Conservation (phyloP, 306 rosid species). For the Pueraria montana region DNA sequence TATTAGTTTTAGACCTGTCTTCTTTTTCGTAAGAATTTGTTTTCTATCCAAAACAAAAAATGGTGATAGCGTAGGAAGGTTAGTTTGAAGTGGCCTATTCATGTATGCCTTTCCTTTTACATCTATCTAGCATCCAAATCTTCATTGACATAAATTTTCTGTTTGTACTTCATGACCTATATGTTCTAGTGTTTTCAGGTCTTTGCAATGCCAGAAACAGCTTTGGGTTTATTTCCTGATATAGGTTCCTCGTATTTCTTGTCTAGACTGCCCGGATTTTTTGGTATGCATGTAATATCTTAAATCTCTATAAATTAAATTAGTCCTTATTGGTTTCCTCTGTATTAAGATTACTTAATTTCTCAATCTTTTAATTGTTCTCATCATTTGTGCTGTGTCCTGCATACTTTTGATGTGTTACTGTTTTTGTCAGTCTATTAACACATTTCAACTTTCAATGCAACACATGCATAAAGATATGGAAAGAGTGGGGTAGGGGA, state of each 20-base stretch:
- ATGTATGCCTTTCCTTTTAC: slow-evolving; percentile 6
- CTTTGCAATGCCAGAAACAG: slow-evolving; percentile 98
- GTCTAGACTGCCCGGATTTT: slow-evolving; percentile 93
- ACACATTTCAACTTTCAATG: slow-evolving; percentile 2
- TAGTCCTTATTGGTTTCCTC: slow-evolving; percentile 14
- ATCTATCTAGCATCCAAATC: slow-evolving; percentile 22
- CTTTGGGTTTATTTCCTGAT: slow-evolving; percentile 96
- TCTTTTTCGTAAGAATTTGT: neutral
- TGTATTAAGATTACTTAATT: slow-evolving; percentile 10
- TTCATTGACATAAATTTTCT: slow-evolving; percentile 25
- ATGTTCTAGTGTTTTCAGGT: slow-evolving; percentile 66
- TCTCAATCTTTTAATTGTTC: slow-evolving; percentile 29
- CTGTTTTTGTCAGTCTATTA: slow-evolving; percentile 19
- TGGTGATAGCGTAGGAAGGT: slow-evolving; percentile 25
- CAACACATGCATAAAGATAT: neutral
- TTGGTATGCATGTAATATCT: slow-evolving; percentile 67
- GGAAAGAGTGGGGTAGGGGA: neutral
- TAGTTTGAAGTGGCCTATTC: slow-evolving; percentile 28
- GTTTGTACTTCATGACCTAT: slow-evolving; percentile 30
- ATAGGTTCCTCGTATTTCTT: slow-evolving; percentile 90
- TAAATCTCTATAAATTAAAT: slow-evolving; percentile 37
- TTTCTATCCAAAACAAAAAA: neutral
- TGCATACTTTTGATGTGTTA: slow-evolving; percentile 19
- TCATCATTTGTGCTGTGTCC: slow-evolving; percentile 2
- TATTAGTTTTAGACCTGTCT: neutral